Evolutionary conservation across 345 rosid genomes (phyloP).

Genomic region (Lagerstroemia speciosa): DNA sequence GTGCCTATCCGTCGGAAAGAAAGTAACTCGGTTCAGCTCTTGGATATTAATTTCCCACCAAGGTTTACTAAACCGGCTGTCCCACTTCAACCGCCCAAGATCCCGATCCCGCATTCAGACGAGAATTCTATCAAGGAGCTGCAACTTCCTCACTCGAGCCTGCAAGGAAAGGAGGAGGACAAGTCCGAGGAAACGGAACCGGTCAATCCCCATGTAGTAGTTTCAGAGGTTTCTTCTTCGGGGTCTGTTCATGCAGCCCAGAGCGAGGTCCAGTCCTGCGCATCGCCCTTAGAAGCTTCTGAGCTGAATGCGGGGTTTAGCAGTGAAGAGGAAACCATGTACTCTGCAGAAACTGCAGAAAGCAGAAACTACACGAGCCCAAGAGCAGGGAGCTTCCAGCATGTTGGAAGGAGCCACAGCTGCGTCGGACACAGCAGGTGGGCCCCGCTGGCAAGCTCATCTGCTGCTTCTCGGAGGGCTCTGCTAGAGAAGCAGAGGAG

Average conservation of each 20-base stretch:
- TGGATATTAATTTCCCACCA: constrained; percentile 87
- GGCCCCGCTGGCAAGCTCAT: constrained; percentile 46
- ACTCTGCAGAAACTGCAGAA: constrained; percentile 97
- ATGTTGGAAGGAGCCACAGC: constrained; percentile 85
- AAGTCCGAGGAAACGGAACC: constrained; percentile 17
- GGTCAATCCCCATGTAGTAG: constrained; percentile 16
- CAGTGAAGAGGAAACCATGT: constrained; percentile 92
- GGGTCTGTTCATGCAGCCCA: constrained; percentile 62
- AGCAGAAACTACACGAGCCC: constrained; percentile 89
- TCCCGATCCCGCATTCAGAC: constrained; percentile 19
- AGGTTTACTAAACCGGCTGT: constrained; percentile 30
- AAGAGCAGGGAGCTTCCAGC: constrained; percentile 50
- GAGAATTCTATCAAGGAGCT: constrained; percentile 25
- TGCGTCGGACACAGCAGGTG: constrained; percentile 72
- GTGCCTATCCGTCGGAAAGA: constrained; percentile 54
- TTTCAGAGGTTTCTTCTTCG: constrained; percentile 50
- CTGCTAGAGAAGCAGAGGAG: constrained; percentile 72
- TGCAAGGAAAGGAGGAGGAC: constrained; percentile 21
- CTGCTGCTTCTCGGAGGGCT: constrained; percentile 34
- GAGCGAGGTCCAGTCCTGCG: constrained; percentile 58
- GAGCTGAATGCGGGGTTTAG: constrained; percentile 45
- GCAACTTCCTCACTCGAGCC: constrained; percentile 13
- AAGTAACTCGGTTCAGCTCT: constrained; percentile 47
- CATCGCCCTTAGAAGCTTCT: constrained; percentile 32
- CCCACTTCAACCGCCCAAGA: constrained; percentile 19